Base-by-base conservation (phyloP, 768 basidiomycete genomes). In the Hysterangium stoloniferum region DNA sequence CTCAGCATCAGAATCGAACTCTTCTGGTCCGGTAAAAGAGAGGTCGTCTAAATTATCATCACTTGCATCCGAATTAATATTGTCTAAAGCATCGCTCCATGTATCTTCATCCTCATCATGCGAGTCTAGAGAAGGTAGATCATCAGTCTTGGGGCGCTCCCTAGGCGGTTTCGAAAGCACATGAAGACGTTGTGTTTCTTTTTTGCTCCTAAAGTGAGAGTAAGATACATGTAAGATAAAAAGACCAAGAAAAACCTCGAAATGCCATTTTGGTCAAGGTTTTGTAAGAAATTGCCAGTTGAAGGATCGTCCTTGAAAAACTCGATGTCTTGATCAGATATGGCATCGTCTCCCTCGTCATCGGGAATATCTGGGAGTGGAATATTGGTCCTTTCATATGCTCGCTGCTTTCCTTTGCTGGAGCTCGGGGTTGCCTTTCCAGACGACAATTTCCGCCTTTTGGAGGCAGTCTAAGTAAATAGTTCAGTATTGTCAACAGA, bases 261-360 rank as follows among this genome's bases (percentile, higher is more conserved):
- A 52, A 97, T 86, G n/a, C 79, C 86, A 57, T 78, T 80, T 54
- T 76, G 73, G 64, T 97, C 91, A 48, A 96, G 67, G 19, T 67
- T 69, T 28, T 74, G 67, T 54, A 97, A 66, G 66, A 97, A 97
- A 28, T 72, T 68, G 29, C 74, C 72, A 2, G 79, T 74, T 20
- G 69, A 70, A 19, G 84, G 77, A 58, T 81, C 86, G 57, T 82
- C 77, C 48, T 77, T 69, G 22, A 90, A 64, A 43, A 85, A 63
- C n/a, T 76, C 78, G 29, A 82, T 66, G 54, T 85, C 86, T 53
- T 82, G 78, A 31, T 85, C 84, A n/a, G 79, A 82, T 15, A 87
- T 64, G 11, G 77, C 73, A 3, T 71, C 58, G 31, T 79, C 79
- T 13, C 76, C 75, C 15, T 74, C 74, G 45, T 68, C 66, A 20